Evolutionary conservation across 1,284 basidiomycete species (phyloP).

Genomic region (Cutaneotrichosporon cavernicola): DNA sequence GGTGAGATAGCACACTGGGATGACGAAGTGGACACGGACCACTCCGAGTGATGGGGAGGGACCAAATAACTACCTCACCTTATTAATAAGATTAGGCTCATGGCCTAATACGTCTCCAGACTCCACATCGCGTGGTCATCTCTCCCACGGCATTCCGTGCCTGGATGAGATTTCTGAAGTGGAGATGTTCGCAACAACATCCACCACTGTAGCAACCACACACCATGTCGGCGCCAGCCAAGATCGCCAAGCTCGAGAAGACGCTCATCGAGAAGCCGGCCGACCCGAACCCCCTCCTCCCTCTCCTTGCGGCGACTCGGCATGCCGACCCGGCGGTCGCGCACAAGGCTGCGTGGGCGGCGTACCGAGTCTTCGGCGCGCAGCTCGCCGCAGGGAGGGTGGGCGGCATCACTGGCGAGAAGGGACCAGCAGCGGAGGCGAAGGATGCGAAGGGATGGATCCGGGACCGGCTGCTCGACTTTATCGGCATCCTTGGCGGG

Average conservation of each 20-base stretch:
- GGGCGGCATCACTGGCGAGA: constrained; percentile 35
- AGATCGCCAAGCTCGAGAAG: constrained; percentile 41
- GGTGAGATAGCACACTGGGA: not conserved
- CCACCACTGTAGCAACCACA: not conserved
- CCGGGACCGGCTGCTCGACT: constrained; percentile 66
- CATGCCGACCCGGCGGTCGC: constrained; percentile 57
- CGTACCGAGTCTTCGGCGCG: constrained; percentile 74
- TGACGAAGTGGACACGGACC: not conserved
- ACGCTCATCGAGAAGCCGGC: constrained; percentile 44
- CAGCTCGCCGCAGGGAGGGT: constrained; percentile 65
- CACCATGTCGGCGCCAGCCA: constrained; percentile 20
- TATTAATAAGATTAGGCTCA: not conserved
- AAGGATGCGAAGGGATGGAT: constrained; percentile 68
- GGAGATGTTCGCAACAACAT: not conserved
- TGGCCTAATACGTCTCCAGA: not conserved
- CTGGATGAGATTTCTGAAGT: constrained; percentile 10
- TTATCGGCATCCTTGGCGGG: constrained; percentile 65
- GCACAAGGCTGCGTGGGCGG: constrained; percentile 74
- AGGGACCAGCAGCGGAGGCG: constrained; percentile 16
- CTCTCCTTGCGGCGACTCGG: constrained; percentile 64
- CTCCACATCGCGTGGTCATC: not conserved
- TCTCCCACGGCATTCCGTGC: not conserved
- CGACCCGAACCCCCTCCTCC: constrained; percentile 75
- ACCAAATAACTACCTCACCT: not conserved
- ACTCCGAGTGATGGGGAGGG: not conserved